These are phyloP conservation scores for Stylonectria norvegica DNA, from an alignment of 2,329 filamentous ascomycete species.

Conservation along the genomic window DNA sequence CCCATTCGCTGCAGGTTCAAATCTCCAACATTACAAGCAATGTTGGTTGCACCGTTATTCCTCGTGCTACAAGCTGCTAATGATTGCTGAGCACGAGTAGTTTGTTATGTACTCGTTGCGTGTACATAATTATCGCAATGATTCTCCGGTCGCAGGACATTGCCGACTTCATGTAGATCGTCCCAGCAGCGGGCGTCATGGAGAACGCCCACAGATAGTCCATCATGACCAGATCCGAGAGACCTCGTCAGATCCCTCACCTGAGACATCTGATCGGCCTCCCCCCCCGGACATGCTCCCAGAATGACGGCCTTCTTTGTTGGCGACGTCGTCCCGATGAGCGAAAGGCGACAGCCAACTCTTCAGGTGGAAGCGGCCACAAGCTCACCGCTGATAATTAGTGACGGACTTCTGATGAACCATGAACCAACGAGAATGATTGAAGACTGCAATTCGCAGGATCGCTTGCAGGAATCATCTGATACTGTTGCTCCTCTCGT, in stretches of 20 bases:
- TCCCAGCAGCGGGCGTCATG: too few relatives aligned
- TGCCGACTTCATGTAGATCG: too few relatives aligned
- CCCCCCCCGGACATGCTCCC: conserved; percentile 4
- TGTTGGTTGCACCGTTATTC: conserved; percentile 7
- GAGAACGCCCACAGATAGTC: too few relatives aligned
- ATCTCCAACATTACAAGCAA: conserved; percentile 3
- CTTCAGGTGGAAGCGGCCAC: conserved; percentile 14
- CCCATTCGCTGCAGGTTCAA: conserved; percentile 10
- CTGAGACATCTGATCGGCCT: conserved; percentile 9
- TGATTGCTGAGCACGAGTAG: too few relatives aligned
- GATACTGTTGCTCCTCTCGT: conserved; percentile 1
- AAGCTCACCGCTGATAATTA: too few relatives aligned
- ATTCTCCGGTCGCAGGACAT: too few relatives aligned
- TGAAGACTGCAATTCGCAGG: too few relatives aligned
- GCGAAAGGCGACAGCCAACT: conserved; percentile 9
- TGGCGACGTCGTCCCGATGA: conserved; percentile 4
- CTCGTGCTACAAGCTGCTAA: conserved; percentile 13
- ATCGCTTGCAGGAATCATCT: too few relatives aligned
- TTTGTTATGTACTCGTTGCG: too few relatives aligned
- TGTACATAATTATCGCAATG: too few relatives aligned
- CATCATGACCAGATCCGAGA: conserved; percentile 7
- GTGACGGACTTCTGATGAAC: too few relatives aligned
- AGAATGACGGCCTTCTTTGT: conserved; percentile 1
- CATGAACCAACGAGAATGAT: too few relatives aligned
- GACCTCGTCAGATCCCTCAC: conserved; percentile 10